Percentiles rank a stretch among this genome's conserved stretches.
Evolutionary conservation across 2,329 filamentous ascomycete genomes (phyloP).

Genomic region (Alternaria sp.): DNA sequence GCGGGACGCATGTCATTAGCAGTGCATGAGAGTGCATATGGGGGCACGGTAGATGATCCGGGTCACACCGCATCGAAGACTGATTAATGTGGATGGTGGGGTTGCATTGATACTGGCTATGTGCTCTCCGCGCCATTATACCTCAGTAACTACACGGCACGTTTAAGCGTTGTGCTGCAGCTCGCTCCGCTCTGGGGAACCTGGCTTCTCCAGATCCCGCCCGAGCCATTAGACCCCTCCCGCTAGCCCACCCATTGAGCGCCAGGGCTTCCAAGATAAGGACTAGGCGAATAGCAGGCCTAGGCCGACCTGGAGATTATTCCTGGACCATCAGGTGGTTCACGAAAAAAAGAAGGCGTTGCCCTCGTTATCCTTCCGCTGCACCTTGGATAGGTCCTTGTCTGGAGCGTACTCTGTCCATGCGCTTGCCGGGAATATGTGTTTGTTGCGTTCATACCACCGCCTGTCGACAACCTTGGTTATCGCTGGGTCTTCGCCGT

Average conservation of each 20-base stretch:
- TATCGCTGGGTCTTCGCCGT: conserved; percentile 74
- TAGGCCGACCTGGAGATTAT: neutral
- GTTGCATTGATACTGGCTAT: conserved; percentile 20
- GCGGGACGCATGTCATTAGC: conserved; percentile 1
- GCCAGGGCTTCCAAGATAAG: neutral
- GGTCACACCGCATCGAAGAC: conserved; percentile 35
- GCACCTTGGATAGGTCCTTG: conserved; percentile 78
- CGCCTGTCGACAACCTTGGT: conserved; percentile 95
- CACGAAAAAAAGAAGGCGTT: conserved; percentile 81
- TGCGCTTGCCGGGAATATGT: conserved; percentile 94
- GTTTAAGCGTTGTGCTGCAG: conserved; percentile 3
- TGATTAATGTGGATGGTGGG: conserved; percentile 16
- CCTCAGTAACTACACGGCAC: neutral
- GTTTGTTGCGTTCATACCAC: conserved; percentile 98
- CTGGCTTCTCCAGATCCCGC: conserved; percentile 2
- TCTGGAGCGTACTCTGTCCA: conserved; percentile 96
- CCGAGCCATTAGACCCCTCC: conserved; percentile 1
- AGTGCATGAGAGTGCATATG: neutral
- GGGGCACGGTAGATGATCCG: conserved; percentile 6
- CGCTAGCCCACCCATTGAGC: neutral
- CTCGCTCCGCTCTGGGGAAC: conserved; percentile 4
- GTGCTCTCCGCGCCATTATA: conserved; percentile 1
- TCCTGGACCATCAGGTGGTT: neutral
- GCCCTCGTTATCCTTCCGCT: conserved; percentile 82
- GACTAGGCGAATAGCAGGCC: neutral